Conservation (phyloP, 805 yeast genomes). For the Isabelozyma heimii region DNA sequence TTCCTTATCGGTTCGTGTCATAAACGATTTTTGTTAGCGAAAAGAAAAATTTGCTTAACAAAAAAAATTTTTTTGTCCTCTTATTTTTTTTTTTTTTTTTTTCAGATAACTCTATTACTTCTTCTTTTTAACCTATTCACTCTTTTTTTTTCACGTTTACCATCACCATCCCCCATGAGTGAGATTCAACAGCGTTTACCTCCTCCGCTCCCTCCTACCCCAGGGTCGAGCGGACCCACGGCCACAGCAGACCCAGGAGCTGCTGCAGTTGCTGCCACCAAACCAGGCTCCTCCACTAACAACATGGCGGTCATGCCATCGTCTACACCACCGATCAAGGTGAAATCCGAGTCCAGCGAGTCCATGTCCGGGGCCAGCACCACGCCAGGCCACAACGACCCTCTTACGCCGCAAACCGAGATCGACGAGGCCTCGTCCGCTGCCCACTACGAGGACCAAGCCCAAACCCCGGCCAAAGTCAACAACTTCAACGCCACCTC, state of each 20-base stretch:
- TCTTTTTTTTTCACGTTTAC: not conserved
- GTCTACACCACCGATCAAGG: not conserved
- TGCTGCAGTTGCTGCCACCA: not conserved
- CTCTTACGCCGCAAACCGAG: not conserved
- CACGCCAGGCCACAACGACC: not conserved
- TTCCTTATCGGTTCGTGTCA: not conserved
- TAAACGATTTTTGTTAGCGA: not conserved
- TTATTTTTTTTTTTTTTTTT: not conserved
- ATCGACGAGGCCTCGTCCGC: not conserved
- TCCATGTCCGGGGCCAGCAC: not conserved
- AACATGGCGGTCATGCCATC: not conserved
- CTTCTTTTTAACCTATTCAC: not conserved
- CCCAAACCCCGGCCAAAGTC: not conserved
- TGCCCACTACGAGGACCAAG: too few species aligned
- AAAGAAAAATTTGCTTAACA: constrained; percentile 5
- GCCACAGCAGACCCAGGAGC: not conserved
- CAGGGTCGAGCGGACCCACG: constrained; percentile 1
- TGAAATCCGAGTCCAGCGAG: not conserved
- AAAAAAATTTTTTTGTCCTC: not conserved
- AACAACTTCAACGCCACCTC: not conserved
- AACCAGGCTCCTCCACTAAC: not conserved
- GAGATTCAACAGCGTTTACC: constrained; percentile 14
- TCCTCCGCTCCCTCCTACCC: constrained; percentile 5
- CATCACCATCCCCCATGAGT: constrained; percentile 8
- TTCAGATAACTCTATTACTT: not conserved